Conservation (phyloP, 768 basidiomycete species). For the Exsudoporus frostii region DNA sequence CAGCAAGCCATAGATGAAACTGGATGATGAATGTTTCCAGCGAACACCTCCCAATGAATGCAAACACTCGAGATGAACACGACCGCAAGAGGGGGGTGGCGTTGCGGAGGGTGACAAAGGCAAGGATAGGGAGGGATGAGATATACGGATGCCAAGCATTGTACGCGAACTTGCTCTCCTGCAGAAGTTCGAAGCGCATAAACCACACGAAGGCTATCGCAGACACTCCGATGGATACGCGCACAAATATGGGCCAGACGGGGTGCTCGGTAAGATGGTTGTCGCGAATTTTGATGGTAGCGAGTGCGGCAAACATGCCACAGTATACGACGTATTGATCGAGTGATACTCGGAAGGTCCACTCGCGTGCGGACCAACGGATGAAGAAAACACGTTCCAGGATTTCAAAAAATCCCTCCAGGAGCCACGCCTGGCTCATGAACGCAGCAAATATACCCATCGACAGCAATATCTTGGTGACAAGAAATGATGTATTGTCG, state of each 20-base stretch:
- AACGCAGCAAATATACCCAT: conserved; percentile 61
- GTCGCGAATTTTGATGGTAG: conserved; percentile 73
- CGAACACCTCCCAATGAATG: conserved; percentile 82
- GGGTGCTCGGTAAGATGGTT: conserved; percentile 64
- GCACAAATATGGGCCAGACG: conserved; percentile 57
- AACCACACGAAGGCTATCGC: conserved; percentile 65
- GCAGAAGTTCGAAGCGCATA: conserved; percentile 74
- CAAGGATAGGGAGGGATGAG: conserved; percentile 75
- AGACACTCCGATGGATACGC: conserved; percentile 48
- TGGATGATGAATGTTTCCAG: conserved; percentile 92
- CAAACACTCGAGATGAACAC: conserved; percentile 63
- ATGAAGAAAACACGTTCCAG: conserved; percentile 68
- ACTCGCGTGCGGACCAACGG: conserved; percentile 82
- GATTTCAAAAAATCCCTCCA: conserved; percentile 62
- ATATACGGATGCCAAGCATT: conserved; percentile 83
- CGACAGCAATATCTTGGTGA: conserved; percentile 68
- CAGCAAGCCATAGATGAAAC: conserved; percentile 84
- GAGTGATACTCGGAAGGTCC: conserved; percentile 84
- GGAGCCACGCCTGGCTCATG: conserved; percentile 59
- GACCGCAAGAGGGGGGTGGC: conserved; percentile 70
- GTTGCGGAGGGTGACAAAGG: conserved; percentile 76
- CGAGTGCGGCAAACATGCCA: conserved; percentile 78
- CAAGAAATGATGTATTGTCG: conserved; percentile 59
- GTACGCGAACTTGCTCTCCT: conserved; percentile 80
- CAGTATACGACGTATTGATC: conserved; percentile 88